Evolutionary conservation across 345 rosid species (phyloP), one percentile per base, ranked within the genome.

Genomic region (Orychophragmus violaceus): DNA sequence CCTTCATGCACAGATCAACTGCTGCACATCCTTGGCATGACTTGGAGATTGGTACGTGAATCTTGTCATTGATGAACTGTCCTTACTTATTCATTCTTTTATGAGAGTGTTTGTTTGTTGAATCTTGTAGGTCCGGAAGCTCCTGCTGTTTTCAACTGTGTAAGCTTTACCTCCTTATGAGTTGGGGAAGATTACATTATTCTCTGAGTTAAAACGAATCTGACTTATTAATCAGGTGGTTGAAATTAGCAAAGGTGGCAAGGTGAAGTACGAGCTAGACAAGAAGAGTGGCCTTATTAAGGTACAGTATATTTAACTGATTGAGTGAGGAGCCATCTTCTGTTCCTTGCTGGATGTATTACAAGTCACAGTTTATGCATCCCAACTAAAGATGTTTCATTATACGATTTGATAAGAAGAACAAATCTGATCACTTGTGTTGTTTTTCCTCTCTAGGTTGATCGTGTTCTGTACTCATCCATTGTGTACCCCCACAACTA

Each of bases 1-100:
- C 97, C 11, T 80, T 95, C 82, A 76, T 90, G 2, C 74, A 79
- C 30, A 78, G 93, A 82, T 82, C 93, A 17, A 69, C 84, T 45
- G 95, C 97, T 74, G 95, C 97, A 53, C 97, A 91, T 81, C 96
- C 99, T 19, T 95, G 97, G 99, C 97, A 95, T 70, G 91, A 89
- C 76, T 68, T 91, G 72, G 90, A 88, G 75, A 88, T 91, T 52
- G 99, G 97, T 88, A 80, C 5, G 19, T 2, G 35, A 27, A 42
- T 32, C 48, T 39, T 52, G 35, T 51, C 21, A 13, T 59, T 3
- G 16, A 57, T 33, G 35, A 25, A 41, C 12, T n/a, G 30, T 41
- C 6, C 2, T 23, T 30, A 51, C 39, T 42, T 30, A 33, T 6
- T 39, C 24, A 33, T 55, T 25, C 24, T 35, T 48, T 39, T 8